Percentiles rank a stretch among this genome's conserved stretches.
Conservation (phyloP, 129 eudicot species). For the Rutidosis leptorrhynchoides region DNA sequence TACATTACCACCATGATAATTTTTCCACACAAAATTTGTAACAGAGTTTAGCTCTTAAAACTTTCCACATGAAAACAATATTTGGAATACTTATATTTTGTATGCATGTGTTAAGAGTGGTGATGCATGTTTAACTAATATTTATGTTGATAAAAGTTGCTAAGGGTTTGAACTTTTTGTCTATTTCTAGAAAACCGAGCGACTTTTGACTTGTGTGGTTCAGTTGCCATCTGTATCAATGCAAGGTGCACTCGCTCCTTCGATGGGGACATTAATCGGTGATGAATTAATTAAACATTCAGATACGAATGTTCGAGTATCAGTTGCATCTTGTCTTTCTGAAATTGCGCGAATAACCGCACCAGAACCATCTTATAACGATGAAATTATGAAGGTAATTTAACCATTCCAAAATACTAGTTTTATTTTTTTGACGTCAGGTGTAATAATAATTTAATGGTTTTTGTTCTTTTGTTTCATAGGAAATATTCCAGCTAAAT, state of each 20-base stretch:
- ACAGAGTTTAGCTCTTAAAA: neutral
- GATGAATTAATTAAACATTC: conserved; percentile 43
- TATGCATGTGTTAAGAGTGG: too few relatives aligned
- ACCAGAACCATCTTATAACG: conserved; percentile 54
- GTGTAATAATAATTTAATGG: neutral
- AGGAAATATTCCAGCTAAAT: conserved; percentile 57
- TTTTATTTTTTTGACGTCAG: neutral
- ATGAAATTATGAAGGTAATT: conserved; percentile 60
- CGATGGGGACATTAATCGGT: conserved; percentile 50
- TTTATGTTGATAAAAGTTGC: conserved; percentile 6
- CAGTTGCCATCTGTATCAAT: conserved; percentile 49
- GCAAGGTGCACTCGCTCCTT: conserved; percentile 54
- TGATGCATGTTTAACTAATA: neutral
- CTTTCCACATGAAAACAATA: neutral
- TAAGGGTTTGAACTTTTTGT: conserved; percentile 11
- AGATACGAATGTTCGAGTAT: conserved; percentile 44
- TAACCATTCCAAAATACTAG: neutral
- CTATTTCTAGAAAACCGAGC: conserved; percentile 44
- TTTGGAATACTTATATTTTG: neutral
- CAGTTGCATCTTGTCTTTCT: conserved; percentile 54
- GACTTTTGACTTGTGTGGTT: conserved; percentile 47
- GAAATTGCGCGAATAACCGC: conserved; percentile 72
- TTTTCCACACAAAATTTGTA: neutral
- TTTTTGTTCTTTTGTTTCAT: conserved; percentile 20
- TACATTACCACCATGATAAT: neutral